Conservation (phyloP, 176 grass and related monocot species). For the Tillandsia fasciculata region DNA sequence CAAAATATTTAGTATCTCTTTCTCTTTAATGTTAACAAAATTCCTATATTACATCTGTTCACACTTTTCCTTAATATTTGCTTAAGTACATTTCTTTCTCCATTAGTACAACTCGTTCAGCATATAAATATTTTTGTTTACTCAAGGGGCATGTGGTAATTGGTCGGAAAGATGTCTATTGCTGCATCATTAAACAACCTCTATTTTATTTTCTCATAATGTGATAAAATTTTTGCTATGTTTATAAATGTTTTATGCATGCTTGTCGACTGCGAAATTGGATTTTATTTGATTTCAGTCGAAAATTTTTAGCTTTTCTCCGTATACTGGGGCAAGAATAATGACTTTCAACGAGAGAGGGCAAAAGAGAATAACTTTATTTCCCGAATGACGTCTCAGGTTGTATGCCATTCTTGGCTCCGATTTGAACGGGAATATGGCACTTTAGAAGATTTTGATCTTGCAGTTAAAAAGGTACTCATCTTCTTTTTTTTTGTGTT, state of each 20-base stretch:
- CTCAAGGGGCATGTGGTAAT: background rate
- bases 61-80: too few relatives aligned
- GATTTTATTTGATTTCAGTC: background rate
- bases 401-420: slow-evolving; percentile 70
- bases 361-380: background rate
- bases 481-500: slow-evolving; percentile 1
- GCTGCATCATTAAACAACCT: too few relatives aligned
- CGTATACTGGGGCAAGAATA: background rate
- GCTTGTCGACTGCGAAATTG: background rate
- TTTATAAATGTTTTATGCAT: slow-evolving; percentile 1
- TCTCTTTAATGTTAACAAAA: background rate
- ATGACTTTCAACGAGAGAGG: background rate
- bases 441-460: slow-evolving; percentile 81
- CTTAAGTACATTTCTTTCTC: too few relatives aligned
- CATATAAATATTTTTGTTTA: too few relatives aligned
- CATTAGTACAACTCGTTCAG: too few relatives aligned
- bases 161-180: background rate
- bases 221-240: background rate
- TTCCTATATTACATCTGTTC: background rate
- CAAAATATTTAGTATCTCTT: background rate
- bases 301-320: background rate
- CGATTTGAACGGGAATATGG: slow-evolving; percentile 89
- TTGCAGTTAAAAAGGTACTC: slow-evolving; percentile 82
- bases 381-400: slow-evolving; percentile 29
- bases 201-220: too few relatives aligned